These are phyloP conservation scores for Termitomyces sp. DNA, from an alignment of 768 basidiomycete species.

Conservation along the genomic window DNA sequence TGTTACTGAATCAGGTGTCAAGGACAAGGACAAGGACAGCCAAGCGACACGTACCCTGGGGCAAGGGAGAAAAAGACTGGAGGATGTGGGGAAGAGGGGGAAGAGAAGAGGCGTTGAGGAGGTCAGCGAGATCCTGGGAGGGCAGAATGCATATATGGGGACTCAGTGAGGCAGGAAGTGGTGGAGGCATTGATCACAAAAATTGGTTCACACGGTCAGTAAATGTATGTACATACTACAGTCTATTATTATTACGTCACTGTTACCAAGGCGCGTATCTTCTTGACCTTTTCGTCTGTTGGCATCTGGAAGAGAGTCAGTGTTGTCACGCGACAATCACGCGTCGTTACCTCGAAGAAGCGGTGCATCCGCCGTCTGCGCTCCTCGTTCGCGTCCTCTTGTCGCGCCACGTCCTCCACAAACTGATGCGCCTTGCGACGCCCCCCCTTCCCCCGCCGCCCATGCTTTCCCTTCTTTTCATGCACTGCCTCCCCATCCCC, in stretches of 20 bases:
- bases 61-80: slow-evolving; percentile 82
- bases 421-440: slow-evolving; percentile 28
- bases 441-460: background rate
- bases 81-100: slow-evolving; percentile 72
- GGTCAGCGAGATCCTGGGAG: slow-evolving; percentile 64
- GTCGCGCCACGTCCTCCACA: slow-evolving; percentile 43
- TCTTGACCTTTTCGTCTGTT: slow-evolving; percentile 48
- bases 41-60: slow-evolving; percentile 54
- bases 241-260: slow-evolving; percentile 7
- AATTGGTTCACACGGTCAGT: slow-evolving; percentile 8
- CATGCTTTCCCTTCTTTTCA: background rate
- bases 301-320: slow-evolving; percentile 39
- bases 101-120: slow-evolving; percentile 55
- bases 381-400: slow-evolving; percentile 32
- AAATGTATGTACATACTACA: background rate
- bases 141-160: slow-evolving; percentile 77
- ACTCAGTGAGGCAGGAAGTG: slow-evolving; percentile 70
- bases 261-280: slow-evolving; percentile 36
- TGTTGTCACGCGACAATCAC: background rate
- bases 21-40: slow-evolving; percentile 3
- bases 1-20: slow-evolving; percentile 46
- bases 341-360: slow-evolving; percentile 45
- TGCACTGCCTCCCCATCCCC: background rate
- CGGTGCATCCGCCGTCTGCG: slow-evolving; percentile 43
- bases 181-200: slow-evolving; percentile 35